These are phyloP conservation scores for Podila horticola DNA, from an alignment of 192 early-diverging fungal species.

Conservation along the genomic window DNA sequence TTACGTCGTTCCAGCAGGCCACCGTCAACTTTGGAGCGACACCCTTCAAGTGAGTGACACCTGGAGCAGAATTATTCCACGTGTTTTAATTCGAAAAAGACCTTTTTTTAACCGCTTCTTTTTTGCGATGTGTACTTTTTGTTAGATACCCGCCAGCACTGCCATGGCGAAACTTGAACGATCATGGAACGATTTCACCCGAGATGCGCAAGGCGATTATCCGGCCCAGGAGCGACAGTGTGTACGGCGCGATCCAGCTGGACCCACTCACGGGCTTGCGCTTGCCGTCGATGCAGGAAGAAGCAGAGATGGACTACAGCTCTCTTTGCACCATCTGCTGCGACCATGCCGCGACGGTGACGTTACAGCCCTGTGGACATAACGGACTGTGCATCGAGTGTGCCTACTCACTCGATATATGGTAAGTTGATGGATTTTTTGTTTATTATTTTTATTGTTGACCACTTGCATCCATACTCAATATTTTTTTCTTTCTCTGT, in stretches of 20 bases:
- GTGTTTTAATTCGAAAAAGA: too few relatives aligned
- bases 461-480: background rate
- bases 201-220: slow-evolving; percentile 47
- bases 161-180: slow-evolving; percentile 46
- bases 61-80: background rate
- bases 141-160: slow-evolving; percentile 53
- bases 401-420: slow-evolving; percentile 48
- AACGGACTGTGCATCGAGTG: slow-evolving; percentile 58
- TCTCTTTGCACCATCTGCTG: slow-evolving; percentile 60
- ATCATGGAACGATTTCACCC: slow-evolving; percentile 28
- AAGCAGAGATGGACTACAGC: slow-evolving; percentile 40
- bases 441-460: slow-evolving; percentile 1
- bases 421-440: slow-evolving; percentile 32
- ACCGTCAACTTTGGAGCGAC: slow-evolving; percentile 74
- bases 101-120: too few relatives aligned
- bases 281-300: slow-evolving; percentile 29
- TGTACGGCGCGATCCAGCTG: slow-evolving; percentile 47
- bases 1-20: slow-evolving; percentile 78
- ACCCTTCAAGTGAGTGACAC: slow-evolving; percentile 39
- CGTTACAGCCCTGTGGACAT: slow-evolving; percentile 58
- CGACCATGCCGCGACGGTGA: slow-evolving; percentile 54
- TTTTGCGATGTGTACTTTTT: background rate
- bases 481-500: background rate
- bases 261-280: slow-evolving; percentile 29
- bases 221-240: slow-evolving; percentile 48